Evolutionary conservation across 305 asterid genomes (phyloP), one percentile per base, ranked within the genome.

Genomic region (Fraxinus baroniana): DNA sequence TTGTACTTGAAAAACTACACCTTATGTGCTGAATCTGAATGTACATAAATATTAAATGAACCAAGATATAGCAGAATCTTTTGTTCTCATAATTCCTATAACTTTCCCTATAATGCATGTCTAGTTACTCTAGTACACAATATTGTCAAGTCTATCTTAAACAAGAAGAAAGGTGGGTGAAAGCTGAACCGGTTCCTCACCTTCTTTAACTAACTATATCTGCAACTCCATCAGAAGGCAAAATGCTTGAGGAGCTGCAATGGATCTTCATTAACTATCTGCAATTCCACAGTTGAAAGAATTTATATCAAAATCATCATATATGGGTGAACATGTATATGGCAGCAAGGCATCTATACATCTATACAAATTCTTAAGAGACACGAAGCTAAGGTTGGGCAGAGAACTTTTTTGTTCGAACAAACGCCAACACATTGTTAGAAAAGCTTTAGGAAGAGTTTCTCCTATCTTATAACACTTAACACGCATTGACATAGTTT

Each of bases 181-280:
- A 9, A 60, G 70, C 30, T 5, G 13, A 18, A 7, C 30, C 13
- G 13, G 30, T 60, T 60, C 30, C 70, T 60, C 30, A 7, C 70
- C 13, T 60, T 60, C 70, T 60, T 60, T 20, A 60, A 60, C 13
- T 55, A 5, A n/a, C 28, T 60, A 60, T 18, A 20, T 7, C 30
- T 60, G 30, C 70, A 60, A 60, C 22, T 60, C 30, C 70, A 20
- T 60, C 70, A 5, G 17, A 55, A 55, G 66, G 70, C 30, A 7
- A 91, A 79, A 87, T 86, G 87, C 84, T 82, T 24, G 57, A 82
- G 86, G 33, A 92, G 93, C 82, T 83, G 87, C 76, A 78, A 87
- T 22, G 92, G 92, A 15, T 89, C 90, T 86, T 90, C 89, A 74
- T 84, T 85, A 30, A 81, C 89, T 49, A 86, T 82, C 96, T 90